A percentile compares a stretch with the other conserved stretches of the same genome.
phyloP scores from a whole-genome alignment of 768 basidiomycete genomes.

The Termitomyces heimii region DNA sequence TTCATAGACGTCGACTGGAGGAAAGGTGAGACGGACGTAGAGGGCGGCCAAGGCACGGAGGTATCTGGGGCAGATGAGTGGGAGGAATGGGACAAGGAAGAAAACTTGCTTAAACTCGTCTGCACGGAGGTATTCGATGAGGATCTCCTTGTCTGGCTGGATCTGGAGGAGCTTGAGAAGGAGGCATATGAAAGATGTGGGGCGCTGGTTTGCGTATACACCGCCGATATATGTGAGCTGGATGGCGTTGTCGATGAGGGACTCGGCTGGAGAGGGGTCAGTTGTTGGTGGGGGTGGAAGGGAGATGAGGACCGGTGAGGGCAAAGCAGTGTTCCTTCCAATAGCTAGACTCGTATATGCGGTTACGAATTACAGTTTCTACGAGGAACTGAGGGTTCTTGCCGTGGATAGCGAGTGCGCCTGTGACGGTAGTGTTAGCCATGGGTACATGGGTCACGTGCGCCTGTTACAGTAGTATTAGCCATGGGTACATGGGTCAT shows the following conservation, averaged over 20 bases:
- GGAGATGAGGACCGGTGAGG: conserved; percentile 61
- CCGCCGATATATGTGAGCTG: conserved; percentile 81
- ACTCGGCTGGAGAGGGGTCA: conserved; percentile 57
- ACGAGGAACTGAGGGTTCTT: conserved; percentile 95
- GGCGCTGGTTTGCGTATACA: conserved; percentile 91
- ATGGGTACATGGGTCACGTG: conserved; percentile 28
- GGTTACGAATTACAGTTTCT: conserved; percentile 92
- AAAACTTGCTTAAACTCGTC: conserved; percentile 92
- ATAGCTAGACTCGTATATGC: conserved; percentile 90
- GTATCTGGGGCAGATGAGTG: conserved; percentile 51
- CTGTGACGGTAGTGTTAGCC: conserved; percentile 90
- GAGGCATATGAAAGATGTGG: conserved; percentile 90
- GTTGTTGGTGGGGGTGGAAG: neutral
- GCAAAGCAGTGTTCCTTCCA: conserved; percentile 99
- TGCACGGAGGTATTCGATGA: conserved; percentile 90
- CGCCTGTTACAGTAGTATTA: no score
- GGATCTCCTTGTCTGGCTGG: conserved; percentile 96
- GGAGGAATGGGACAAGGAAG: neutral
- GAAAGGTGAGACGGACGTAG: conserved; percentile 94
- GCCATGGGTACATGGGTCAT: no score
- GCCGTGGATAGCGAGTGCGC: conserved; percentile 89
- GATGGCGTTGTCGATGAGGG: conserved; percentile 89
- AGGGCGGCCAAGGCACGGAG: conserved; percentile 88
- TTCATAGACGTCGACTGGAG: conserved; percentile 86
- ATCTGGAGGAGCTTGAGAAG: conserved; percentile 93